phyloP scores from a whole-genome alignment of 2,329 filamentous ascomycete species.

The Calonectria hawksworthii region DNA sequence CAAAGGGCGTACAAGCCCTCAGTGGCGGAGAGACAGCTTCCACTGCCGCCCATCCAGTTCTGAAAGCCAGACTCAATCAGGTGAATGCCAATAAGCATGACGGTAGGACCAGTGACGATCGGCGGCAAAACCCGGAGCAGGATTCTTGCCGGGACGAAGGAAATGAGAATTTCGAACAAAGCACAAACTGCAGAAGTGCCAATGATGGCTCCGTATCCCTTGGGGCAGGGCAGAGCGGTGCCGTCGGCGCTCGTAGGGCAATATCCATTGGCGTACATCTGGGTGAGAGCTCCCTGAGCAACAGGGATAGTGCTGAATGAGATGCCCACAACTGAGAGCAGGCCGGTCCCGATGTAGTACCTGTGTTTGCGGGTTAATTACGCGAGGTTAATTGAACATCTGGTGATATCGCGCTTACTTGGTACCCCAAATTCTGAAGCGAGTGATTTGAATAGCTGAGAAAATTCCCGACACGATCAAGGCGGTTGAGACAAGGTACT shows the following conservation, averaged over 20 bases:
- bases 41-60: slow-evolving; percentile 83
- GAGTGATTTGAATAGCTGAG: slow-evolving; percentile 82
- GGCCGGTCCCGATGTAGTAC: slow-evolving; percentile 83
- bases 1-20: slow-evolving; percentile 74
- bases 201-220: slow-evolving; percentile 80
- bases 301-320: slow-evolving; percentile 53
- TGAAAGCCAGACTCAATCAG: slow-evolving; percentile 80
- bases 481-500: slow-evolving; percentile 85
- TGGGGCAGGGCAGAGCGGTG: slow-evolving; percentile 78
- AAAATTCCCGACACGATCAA: slow-evolving; percentile 84
- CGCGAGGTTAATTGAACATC: neutral
- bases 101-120: slow-evolving; percentile 81
- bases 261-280: slow-evolving; percentile 84
- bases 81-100: slow-evolving; percentile 79
- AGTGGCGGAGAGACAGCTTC: slow-evolving; percentile 66
- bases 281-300: slow-evolving; percentile 75
- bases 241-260: slow-evolving; percentile 73
- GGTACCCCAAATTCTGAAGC: slow-evolving; percentile 80
- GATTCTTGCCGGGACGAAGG: slow-evolving; percentile 78
- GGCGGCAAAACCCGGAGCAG: slow-evolving; percentile 84
- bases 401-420: slow-evolving; percentile 53
- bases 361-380: slow-evolving; percentile 52
- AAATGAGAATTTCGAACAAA: slow-evolving; percentile 79
- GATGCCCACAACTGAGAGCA: slow-evolving; percentile 83
- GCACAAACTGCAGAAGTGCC: slow-evolving; percentile 77